Percentiles rank a stretch among this genome's conserved stretches.
Evolutionary conservation across 2,329 filamentous ascomycete genomes (phyloP).

Genomic region (Ambrosiella beaveri): DNA sequence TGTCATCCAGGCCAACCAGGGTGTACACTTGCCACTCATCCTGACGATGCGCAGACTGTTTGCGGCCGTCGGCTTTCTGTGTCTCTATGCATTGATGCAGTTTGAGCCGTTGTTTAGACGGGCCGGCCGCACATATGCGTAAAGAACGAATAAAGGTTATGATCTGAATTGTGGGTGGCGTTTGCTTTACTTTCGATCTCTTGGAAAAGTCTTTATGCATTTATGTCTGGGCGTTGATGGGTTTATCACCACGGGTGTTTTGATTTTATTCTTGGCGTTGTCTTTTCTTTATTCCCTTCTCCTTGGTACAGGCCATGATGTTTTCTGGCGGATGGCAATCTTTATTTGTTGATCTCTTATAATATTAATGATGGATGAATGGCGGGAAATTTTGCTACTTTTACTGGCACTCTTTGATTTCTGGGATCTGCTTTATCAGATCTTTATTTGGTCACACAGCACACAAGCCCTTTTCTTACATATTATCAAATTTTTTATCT

Average conservation of each 20-base stretch:
- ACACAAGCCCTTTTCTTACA: constrained; percentile 7
- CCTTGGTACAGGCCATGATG: background rate
- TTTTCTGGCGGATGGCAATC: background rate
- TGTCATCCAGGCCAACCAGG: background rate
- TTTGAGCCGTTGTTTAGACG: constrained; percentile 13
- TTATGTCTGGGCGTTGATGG: background rate
- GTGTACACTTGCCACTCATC: constrained; percentile 2
- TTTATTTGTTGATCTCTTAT: constrained; percentile 4
- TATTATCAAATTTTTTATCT: background rate
- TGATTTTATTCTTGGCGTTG: background rate
- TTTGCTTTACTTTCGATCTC: background rate
- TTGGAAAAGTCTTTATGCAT: constrained; percentile 2
- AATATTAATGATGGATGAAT: constrained; percentile 12
- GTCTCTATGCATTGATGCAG: constrained; percentile 13
- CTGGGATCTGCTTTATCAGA: constrained; percentile 8
- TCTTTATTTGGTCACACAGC: constrained; percentile 13
- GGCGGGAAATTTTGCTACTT: constrained; percentile 1
- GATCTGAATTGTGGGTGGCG: background rate
- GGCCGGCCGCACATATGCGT: constrained; percentile 11
- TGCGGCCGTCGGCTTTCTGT: constrained; percentile 11
- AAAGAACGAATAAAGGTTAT: background rate
- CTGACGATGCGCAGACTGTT: constrained; percentile 11
- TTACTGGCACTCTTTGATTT: background rate
- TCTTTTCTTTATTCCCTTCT: constrained; percentile 1
- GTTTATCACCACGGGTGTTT: background rate